A percentile compares a stretch with the other conserved stretches of the same genome.
Conservation (phyloP, 306 rosid species). For the Vigna mungo region DNA sequence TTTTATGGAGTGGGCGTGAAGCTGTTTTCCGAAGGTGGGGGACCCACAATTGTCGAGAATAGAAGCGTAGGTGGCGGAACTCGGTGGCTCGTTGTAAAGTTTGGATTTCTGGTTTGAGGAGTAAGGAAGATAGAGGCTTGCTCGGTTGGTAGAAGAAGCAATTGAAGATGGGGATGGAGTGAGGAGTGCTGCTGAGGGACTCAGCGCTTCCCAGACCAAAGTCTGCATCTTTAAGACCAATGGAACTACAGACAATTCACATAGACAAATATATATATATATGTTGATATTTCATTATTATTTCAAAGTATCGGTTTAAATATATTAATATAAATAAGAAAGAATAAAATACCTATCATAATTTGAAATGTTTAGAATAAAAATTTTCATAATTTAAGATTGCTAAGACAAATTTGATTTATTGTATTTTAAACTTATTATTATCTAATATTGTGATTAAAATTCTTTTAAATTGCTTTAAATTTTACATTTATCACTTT, state of each 20-base stretch:
- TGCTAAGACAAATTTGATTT: too few relatives aligned
- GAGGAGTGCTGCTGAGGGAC: background rate
- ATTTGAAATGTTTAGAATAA: too few relatives aligned
- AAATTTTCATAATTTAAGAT: too few relatives aligned
- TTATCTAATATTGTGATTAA: too few relatives aligned
- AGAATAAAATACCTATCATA: too few relatives aligned
- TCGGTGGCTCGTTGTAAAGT: conserved; percentile 31
- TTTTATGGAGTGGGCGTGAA: conserved; percentile 54
- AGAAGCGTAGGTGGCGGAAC: conserved; percentile 48
- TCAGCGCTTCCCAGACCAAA: conserved; percentile 11
- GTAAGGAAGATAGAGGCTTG: conserved; percentile 30
- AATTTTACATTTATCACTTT: too few relatives aligned
- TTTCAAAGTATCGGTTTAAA: too few relatives aligned
- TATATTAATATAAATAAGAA: too few relatives aligned
- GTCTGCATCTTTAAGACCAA: conserved; percentile 29
- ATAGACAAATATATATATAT: background rate
- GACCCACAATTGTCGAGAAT: conserved; percentile 55
- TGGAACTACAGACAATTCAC: background rate
- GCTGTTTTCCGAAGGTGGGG: conserved; percentile 53
- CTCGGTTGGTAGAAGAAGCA: background rate
- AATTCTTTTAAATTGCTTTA: too few relatives aligned
- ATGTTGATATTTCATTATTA: too few relatives aligned
- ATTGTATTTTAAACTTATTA: too few relatives aligned
- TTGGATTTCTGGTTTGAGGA: conserved; percentile 34
- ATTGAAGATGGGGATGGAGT: conserved; percentile 5